phyloP scores from a whole-genome alignment of 1,284 basidiomycete species.

The Mycena citricolor region DNA sequence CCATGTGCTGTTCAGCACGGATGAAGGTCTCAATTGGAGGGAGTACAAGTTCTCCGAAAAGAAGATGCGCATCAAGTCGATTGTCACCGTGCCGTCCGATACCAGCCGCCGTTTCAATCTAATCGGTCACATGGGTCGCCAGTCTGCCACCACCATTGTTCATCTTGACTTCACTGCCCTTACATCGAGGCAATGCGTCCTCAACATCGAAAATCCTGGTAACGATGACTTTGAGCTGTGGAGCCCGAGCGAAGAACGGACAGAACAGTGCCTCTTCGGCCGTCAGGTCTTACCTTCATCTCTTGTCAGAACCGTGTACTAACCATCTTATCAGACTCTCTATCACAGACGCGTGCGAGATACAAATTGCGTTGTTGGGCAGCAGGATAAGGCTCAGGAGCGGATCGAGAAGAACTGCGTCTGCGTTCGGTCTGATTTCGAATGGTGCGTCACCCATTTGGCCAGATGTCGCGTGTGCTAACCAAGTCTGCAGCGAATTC shows the following conservation, averaged over 20 bases:
- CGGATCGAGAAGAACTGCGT: constrained; percentile 70
- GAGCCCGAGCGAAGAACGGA: constrained; percentile 85
- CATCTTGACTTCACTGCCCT: constrained; percentile 90
- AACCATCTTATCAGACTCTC: constrained; percentile 55
- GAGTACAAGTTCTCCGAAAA: constrained; percentile 83
- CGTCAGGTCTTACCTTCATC: constrained; percentile 55
- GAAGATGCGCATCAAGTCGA: constrained; percentile 71
- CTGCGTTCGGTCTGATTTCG: constrained; percentile 79
- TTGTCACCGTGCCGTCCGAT: constrained; percentile 90
- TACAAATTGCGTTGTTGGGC: constrained; percentile 80
- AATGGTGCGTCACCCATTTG: constrained; percentile 68
- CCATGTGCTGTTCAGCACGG: constrained; percentile 83
- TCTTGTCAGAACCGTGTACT: not conserved
- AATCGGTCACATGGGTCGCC: constrained; percentile 63
- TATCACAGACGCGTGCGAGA: constrained; percentile 87
- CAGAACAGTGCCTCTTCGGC: constrained; percentile 84
- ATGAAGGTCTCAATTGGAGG: constrained; percentile 87
- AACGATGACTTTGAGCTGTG: constrained; percentile 94
- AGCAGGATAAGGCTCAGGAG: constrained; percentile 52
- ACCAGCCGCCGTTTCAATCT: constrained; percentile 91
- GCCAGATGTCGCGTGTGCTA: not conserved
- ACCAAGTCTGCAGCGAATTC: constrained; percentile 72
- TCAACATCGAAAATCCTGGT: constrained; percentile 69
- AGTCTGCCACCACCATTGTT: constrained; percentile 62
- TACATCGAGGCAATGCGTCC: constrained; percentile 67